Percentiles rank a stretch among this genome's conserved stretches.
Conservation (phyloP, 345 rosid genomes). For the Atalantia buxifolia region DNA sequence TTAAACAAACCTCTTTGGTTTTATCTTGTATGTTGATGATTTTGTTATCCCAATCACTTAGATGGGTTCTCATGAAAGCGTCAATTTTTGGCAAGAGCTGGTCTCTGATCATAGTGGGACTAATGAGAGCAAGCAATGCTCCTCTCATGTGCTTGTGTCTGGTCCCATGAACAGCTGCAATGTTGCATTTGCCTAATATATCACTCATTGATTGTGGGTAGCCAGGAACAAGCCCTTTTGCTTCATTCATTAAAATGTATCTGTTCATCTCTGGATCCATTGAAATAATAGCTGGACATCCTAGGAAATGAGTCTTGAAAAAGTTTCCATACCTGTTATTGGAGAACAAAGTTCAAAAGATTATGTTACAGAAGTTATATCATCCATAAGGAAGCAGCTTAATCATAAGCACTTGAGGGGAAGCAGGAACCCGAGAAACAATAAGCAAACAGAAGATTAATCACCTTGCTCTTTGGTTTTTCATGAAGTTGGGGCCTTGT, state of each 20-base stretch:
- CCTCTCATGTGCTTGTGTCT: constrained; percentile 87
- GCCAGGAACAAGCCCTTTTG: constrained; percentile 92
- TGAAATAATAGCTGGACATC: constrained; percentile 88
- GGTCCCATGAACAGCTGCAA: constrained; percentile 93
- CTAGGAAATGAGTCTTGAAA: constrained; percentile 92
- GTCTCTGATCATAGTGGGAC: constrained; percentile 72
- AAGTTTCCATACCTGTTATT: constrained; percentile 64
- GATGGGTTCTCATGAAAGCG: constrained; percentile 76
- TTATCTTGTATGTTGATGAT: constrained; percentile 72
- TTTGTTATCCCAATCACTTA: constrained; percentile 57
- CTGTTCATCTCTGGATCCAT: constrained; percentile 95
- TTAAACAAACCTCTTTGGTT: constrained; percentile 63
- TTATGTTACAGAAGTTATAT: neutral
- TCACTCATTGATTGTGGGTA: constrained; percentile 97
- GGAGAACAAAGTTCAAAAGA: neutral
- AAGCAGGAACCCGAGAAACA: neutral
- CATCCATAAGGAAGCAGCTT: neutral
- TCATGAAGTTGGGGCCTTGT: constrained; percentile 97
- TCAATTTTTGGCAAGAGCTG: constrained; percentile 86
- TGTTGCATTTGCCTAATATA: constrained; percentile 85
- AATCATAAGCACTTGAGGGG: neutral
- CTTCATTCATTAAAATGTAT: constrained; percentile 80
- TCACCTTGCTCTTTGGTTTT: constrained; percentile 78
- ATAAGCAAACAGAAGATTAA: neutral
- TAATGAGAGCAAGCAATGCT: constrained; percentile 64